Base-by-base conservation (phyloP, 2,329 filamentous ascomycete genomes). In the Atkinsonella hypoxylon region DNA sequence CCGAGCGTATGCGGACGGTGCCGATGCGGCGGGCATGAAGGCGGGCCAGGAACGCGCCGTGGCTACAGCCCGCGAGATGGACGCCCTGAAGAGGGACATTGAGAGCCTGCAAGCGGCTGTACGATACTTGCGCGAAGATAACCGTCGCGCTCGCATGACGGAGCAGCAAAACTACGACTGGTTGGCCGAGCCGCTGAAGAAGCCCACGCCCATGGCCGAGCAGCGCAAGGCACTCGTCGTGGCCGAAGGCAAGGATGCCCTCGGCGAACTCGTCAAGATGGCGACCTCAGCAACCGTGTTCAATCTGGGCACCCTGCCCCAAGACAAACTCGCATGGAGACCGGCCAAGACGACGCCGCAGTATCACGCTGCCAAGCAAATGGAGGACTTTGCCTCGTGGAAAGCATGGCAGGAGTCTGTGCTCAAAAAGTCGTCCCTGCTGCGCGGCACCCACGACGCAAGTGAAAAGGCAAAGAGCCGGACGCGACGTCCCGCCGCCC, bases 11-110 rank as follows among this genome's bases (percentile, higher is more conserved):
- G 75, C 71, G n/a, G 75, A 77, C 49, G 72, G 68, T 5, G 72
- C 70, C n/a, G 72, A 72, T 36, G 70, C 72, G 42, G 73, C 70
- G 15, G 72, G 70, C 13, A 70, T 73, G 53, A 79, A 78, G 65
- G 75, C 77, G 11, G 78, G 79, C 20, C 76, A 83, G 60, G 81
- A 86, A 61, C 77, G 79, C 26, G 81, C 83, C 30, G 82, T 85
- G 45, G 80, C 82, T 4, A 85, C 81, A 1, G 81, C 82, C 30
- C 78, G 82, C 49, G 85, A 91, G 64, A 82, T 89, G 68, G 84
- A 89, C 56, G 72, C 73, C 10, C 77, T 90, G 57, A 81, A 83
- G 64, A 75, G 76, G 57, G 83, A 91, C 53, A 82, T 89, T 58
- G 74, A 73, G 50, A 74, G 72, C 57, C 65, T 85, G 51, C 76